Evolutionary conservation across 441 rosid species (phyloP).

Genomic region (Gossypium lobatum): DNA sequence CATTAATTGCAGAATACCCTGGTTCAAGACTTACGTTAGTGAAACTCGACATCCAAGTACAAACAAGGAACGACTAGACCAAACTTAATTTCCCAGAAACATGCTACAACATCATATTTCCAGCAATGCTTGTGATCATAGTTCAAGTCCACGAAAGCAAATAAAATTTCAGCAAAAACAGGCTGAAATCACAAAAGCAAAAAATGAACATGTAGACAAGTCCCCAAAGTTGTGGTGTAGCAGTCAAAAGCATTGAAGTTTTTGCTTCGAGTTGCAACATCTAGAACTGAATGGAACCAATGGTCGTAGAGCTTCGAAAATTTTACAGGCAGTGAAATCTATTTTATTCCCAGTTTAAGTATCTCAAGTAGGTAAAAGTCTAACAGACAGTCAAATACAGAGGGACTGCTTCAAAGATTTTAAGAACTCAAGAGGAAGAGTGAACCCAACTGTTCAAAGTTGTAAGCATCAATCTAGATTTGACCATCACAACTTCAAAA

Average conservation of each 20-base stretch:
- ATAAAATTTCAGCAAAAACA: neutral
- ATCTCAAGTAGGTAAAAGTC: neutral
- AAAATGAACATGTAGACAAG: neutral
- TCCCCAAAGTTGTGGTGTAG: neutral
- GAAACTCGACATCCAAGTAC: neutral
- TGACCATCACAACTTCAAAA: neutral
- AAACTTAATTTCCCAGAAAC: neutral
- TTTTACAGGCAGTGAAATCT: neutral
- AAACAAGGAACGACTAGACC: neutral
- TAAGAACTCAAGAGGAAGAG: neutral
- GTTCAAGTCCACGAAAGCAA: neutral
- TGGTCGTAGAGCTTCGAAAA: no score
- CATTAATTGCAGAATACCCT: neutral
- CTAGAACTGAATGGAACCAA: no score
- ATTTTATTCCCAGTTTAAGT: neutral
- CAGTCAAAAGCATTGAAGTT: neutral
- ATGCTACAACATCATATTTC: neutral
- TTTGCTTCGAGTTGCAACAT: no score
- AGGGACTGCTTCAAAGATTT: neutral
- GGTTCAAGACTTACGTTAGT: neutral
- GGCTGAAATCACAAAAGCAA: neutral
- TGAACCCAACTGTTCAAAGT: neutral
- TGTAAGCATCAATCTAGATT: neutral
- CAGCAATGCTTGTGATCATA: neutral
- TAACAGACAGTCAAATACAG: neutral